Conservation (phyloP, 129 eudicot genomes). For the Pseudognaphalium luteoalbum region DNA sequence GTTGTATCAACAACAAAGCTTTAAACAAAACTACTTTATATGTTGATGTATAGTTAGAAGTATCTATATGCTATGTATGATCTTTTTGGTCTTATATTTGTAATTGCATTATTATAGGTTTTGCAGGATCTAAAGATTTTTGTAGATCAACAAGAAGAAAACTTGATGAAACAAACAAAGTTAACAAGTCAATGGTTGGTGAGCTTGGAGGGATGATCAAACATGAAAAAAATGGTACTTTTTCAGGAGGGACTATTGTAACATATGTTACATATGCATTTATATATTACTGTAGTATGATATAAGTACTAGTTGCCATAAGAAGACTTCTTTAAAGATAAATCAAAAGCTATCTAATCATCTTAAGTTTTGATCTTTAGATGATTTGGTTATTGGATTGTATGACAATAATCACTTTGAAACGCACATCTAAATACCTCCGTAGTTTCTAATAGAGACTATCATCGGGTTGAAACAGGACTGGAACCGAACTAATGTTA, state of each 20-base stretch:
- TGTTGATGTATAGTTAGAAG: too few species aligned
- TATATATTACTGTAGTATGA: neutral
- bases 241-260: neutral
- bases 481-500: too few species aligned
- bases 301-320: neutral
- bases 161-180: neutral
- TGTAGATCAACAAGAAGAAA: neutral
- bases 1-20: too few species aligned
- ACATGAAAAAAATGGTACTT: neutral
- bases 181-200: neutral
- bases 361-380: neutral
- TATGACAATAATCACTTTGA: neutral
- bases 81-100: neutral
- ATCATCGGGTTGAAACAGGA: too few species aligned
- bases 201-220: neutral
- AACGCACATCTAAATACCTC: too few species aligned
- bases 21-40: too few species aligned
- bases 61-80: too few species aligned
- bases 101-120: neutral
- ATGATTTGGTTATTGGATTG: neutral
- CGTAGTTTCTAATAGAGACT: too few species aligned
- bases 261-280: neutral
- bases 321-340: neutral
- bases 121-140: neutral
- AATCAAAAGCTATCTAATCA: neutral